Evolutionary conservation across 768 basidiomycete species (phyloP).

Genomic region (Suillus lakei): DNA sequence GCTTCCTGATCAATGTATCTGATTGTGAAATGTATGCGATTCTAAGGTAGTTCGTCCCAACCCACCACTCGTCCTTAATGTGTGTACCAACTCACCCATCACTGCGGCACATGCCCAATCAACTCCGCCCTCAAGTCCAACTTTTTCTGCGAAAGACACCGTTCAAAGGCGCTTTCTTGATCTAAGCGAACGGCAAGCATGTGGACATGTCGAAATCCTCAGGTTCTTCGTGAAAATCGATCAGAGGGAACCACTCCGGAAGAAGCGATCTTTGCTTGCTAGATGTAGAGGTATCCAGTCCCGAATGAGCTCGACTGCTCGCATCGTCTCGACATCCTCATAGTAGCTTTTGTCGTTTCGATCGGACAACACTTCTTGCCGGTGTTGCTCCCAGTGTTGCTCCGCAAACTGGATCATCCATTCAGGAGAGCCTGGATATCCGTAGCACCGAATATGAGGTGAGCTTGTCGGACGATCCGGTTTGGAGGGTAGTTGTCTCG

Average conservation of each 20-base stretch:
- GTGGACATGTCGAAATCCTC: neutral
- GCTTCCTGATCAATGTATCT: too few species aligned
- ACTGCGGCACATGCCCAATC: too few species aligned
- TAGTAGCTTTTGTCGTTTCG: neutral
- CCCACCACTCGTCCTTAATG: too few species aligned
- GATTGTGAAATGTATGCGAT: too few species aligned
- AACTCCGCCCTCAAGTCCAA: neutral
- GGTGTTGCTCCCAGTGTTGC: neutral
- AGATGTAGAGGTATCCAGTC: neutral
- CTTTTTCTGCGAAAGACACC: neutral
- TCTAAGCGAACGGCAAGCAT: neutral
- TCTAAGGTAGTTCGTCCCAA: too few species aligned
- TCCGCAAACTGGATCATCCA: too few species aligned
- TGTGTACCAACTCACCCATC: too few species aligned
- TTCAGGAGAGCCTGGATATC: too few species aligned
- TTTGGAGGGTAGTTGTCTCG: too few species aligned
- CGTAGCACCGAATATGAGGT: too few species aligned
- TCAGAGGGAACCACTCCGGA: neutral
- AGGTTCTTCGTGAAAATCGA: neutral
- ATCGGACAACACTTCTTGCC: neutral
- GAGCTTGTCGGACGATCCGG: too few species aligned
- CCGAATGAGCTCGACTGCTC: neutral
- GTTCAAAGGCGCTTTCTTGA: neutral
- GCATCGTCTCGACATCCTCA: too few species aligned
- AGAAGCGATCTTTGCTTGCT: neutral